Evolutionary conservation across 257 asterid species (phyloP), one percentile per base, ranked within the genome.

Genomic region (Plantago major): DNA sequence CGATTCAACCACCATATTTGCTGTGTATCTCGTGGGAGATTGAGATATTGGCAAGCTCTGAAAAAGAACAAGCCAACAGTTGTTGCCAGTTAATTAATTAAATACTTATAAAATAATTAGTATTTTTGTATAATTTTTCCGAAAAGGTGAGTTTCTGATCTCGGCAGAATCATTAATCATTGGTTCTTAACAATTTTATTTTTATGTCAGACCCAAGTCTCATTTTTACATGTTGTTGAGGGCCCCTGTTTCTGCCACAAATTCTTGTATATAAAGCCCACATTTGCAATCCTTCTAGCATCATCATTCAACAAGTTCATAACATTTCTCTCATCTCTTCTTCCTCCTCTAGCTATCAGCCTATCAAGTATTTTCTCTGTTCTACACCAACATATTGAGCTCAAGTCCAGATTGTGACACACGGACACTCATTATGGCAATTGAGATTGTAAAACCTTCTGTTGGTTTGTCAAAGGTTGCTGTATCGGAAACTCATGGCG

Each of bases 401-500:
- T 6, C 22, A 22, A 22, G 1, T 38, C 5, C 44, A 10, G 10
- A 10, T 46, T 42, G 48, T 26, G 16, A 55, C 40, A 69, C 17
- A 6, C 30, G 46, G 2, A 9, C 28, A 10, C 0, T 18, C 15
- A 40, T 1, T 3, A 80, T 86, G 95, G 84, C 74, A 2, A 62
- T 79, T 26, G 82, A 81, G 69, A 71, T 72, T 53, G 79, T 72
- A 53, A 9, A 50, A 16, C 58, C 71, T n/a, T 18, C 50, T 40
- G 93, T 78, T 37, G 50, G 72, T 30, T 65, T 91, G 14, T 91
- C 96, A 1, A 78, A 64, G 66, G 45, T 91, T 12, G 98, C 95
- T 5, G 77, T 61, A 22, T 85, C 95, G 9, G 81, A 90, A 28
- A 83, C 96, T 37, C 97, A 90, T 44, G 97, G 97, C 28, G 97